Conservation (phyloP, 2,329 filamentous ascomycete species). For the Mollisia scopiformis region DNA sequence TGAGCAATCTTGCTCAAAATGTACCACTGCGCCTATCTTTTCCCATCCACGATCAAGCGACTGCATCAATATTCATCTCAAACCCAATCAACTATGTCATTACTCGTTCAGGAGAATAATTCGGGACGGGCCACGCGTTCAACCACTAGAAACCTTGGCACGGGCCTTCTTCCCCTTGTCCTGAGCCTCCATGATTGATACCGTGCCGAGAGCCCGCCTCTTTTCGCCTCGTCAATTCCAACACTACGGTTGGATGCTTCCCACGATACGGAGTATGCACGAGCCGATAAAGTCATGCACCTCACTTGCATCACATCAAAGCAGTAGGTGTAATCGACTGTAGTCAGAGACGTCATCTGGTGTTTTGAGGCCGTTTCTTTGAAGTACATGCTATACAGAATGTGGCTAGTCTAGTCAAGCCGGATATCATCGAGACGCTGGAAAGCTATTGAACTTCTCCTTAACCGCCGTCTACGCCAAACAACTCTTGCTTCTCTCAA, state of each 20-base stretch:
- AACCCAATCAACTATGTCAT: neutral
- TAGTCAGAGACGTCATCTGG: neutral
- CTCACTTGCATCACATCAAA: neutral
- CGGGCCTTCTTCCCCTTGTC: neutral
- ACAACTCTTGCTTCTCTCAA: slow-evolving; percentile 1
- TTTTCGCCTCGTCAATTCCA: neutral
- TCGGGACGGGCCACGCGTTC: neutral
- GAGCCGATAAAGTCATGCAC: neutral
- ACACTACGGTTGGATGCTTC: neutral
- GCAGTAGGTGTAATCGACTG: neutral
- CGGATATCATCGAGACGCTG: neutral
- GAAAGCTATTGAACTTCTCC: neutral
- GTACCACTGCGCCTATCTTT: too few relatives aligned
- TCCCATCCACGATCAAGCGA: too few relatives aligned
- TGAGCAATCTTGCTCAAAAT: neutral
- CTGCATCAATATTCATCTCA: too few relatives aligned
- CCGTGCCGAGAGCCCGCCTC: neutral
- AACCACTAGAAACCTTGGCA: neutral
- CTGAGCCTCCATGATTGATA: neutral
- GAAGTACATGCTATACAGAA: neutral
- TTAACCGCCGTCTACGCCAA: neutral
- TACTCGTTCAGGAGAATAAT: neutral
- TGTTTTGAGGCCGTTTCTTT: neutral
- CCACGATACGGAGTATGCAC: neutral
- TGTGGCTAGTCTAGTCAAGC: neutral